Percentiles rank a stretch among this genome's conserved stretches.
Conservation (phyloP, 140 eudicot genomes). For the Stevia rebaudiana region DNA sequence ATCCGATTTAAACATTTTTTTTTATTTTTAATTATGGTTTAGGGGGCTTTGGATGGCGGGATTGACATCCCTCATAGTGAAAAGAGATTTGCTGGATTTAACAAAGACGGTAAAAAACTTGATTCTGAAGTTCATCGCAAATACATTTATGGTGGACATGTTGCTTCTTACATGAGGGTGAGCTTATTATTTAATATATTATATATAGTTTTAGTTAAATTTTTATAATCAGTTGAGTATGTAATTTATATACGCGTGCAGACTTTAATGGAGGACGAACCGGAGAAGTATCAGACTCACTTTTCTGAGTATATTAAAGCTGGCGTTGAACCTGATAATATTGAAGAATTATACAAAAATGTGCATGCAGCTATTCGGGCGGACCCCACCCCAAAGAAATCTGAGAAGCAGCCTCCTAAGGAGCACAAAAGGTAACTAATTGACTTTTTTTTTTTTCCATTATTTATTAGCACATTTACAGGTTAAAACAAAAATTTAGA, state of each 20-base stretch:
- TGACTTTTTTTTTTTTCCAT: not conserved
- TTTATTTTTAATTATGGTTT: not conserved
- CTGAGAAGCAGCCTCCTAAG: conserved; percentile 40
- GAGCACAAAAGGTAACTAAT: conserved; percentile 36
- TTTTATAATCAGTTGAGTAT: no score
- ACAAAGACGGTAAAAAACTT: conserved; percentile 47
- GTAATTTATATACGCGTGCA: no score
- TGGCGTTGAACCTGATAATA: conserved; percentile 35
- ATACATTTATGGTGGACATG: conserved; percentile 41
- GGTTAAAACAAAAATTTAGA: not conserved
- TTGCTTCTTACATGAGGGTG: conserved; percentile 39
- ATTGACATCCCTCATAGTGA: conserved; percentile 45
- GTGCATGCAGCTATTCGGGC: conserved; percentile 55
- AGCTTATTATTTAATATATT: not conserved
- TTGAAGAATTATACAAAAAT: conserved; percentile 49
- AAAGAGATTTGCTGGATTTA: conserved; percentile 39
- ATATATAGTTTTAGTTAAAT: no score
- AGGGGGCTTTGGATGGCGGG: conserved; percentile 54
- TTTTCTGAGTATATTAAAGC: conserved; percentile 39
- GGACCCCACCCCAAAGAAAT: conserved; percentile 45
- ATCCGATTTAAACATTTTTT: no score
- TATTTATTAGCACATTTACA: not conserved
- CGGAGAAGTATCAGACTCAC: conserved; percentile 50
- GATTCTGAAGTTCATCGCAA: conserved; percentile 42
- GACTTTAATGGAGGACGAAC: conserved; percentile 54